Base-by-base conservation (phyloP, 306 rosid species). In the Prunus fruticosa region DNA sequence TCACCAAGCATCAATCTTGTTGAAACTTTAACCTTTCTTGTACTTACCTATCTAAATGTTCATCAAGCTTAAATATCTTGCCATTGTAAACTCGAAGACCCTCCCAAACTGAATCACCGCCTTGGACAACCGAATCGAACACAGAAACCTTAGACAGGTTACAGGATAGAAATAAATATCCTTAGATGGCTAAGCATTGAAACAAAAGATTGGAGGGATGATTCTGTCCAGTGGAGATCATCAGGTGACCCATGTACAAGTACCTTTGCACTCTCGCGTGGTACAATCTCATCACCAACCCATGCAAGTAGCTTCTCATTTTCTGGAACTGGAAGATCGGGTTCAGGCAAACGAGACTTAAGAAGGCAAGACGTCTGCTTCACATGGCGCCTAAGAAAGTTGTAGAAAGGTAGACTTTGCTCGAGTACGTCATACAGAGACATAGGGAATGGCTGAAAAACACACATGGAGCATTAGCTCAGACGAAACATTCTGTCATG, bases 51-150 rank as follows among this genome's bases (percentile, higher is more conserved):
- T 90, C 97, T 65, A 92, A 85, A 86, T 92, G 97, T 78, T 92
- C 93, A 25, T 92, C 92, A 78, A 90, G 96, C 91, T 88, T 92
- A 81, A 92, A 92, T 76, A 92, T 78, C 85, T 90, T 92, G 73
- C 97, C 88, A 64, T 79, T 67, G 72, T 90, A 92, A 69, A 92
- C 88, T 79, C 97, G 82, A 80, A 92, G 93, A 79, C 97, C 97
- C 80, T 92, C 97, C 97, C 97, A 92, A 67, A 90, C 96, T 62
- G 97, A 92, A 82, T 92, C 97, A 54, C 96, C 97, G 5, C 97
- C 97, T 88, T 92, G 97, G 76, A 92, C 96, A 62, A 92, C 88
- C 51, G 97, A 92, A 80, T 92, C 96, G 72, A 92, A 90, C 78
- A 88, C 97, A 58, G 97, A 92, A 75, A 88, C 96, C 97, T 92